Conservation (phyloP, 2,329 filamentous ascomycete species). For the Aschersonia sp. region DNA sequence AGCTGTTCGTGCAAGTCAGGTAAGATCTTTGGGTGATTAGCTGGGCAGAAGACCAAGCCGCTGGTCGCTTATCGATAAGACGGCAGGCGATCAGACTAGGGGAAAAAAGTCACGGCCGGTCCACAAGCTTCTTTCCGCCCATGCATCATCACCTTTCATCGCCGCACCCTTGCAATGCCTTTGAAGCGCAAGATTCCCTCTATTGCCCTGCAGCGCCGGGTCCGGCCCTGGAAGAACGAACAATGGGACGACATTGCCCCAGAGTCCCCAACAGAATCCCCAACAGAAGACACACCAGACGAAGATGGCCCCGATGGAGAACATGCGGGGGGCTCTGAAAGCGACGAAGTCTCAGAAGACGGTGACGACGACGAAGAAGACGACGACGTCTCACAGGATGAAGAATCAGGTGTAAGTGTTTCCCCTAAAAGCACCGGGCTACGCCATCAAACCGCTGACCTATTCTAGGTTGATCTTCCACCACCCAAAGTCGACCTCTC, state of each 20-base stretch:
- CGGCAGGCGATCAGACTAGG: too few species aligned
- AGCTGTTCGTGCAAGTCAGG: background rate
- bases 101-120: too few species aligned
- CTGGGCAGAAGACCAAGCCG: background rate
- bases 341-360: constrained; percentile 9
- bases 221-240: constrained; percentile 28
- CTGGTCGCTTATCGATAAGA: constrained; percentile 3
- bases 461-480: too few species aligned
- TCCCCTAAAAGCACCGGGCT: too few species aligned
- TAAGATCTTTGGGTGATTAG: background rate
- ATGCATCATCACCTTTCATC: too few species aligned
- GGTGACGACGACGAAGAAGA: constrained; percentile 7
- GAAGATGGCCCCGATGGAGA: too few species aligned
- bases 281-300: constrained; percentile 13
- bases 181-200: constrained; percentile 24
- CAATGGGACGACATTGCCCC: constrained; percentile 23
- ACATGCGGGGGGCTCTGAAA: background rate
- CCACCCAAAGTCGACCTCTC: constrained; percentile 29
- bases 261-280: constrained; percentile 11
- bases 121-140: too few species aligned
- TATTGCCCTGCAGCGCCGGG: constrained; percentile 24
- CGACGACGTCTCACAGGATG: background rate
- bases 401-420: too few species aligned
- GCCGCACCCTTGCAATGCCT: constrained; percentile 11
- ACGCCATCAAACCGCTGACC: too few species aligned